Evolutionary conservation across 345 rosid genomes (phyloP).

Genomic region (Eucalyptus lansdowneana): DNA sequence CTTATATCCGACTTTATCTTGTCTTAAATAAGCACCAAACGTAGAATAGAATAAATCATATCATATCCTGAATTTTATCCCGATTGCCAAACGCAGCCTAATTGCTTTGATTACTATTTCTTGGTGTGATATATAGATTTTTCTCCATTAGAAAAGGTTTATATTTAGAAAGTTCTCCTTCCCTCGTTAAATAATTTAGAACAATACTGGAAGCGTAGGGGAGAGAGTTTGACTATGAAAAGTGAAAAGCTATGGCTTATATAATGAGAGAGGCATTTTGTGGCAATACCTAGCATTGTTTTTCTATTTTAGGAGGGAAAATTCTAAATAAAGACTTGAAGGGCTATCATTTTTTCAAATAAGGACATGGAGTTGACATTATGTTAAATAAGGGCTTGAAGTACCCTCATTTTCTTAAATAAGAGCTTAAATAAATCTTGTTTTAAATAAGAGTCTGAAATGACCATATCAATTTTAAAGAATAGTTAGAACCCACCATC

Average conservation of each 20-base stretch:
- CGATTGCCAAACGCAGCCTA: too few species aligned
- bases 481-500: too few species aligned
- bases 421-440: rapidly evolving
- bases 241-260: neutral
- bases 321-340: too few species aligned
- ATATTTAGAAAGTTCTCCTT: neutral
- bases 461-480: too few species aligned
- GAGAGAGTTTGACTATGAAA: neutral
- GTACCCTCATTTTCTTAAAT: too few species aligned
- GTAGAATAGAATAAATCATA: too few species aligned
- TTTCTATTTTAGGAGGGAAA: neutral
- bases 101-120: neutral
- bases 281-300: neutral
- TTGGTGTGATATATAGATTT: neutral
- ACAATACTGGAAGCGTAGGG: neutral
- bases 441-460: rapidly evolving
- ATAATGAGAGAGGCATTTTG: neutral
- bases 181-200: neutral
- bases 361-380: rapidly evolving
- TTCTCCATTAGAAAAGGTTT: neutral
- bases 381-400: rapidly evolving
- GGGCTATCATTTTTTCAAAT: too few species aligned
- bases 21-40: too few species aligned
- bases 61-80: too few species aligned
- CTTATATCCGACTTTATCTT: too few species aligned